phyloP scores from a whole-genome alignment of 371 early-diverging fungal species.

The Paramicrosporidium saccamoebae region DNA sequence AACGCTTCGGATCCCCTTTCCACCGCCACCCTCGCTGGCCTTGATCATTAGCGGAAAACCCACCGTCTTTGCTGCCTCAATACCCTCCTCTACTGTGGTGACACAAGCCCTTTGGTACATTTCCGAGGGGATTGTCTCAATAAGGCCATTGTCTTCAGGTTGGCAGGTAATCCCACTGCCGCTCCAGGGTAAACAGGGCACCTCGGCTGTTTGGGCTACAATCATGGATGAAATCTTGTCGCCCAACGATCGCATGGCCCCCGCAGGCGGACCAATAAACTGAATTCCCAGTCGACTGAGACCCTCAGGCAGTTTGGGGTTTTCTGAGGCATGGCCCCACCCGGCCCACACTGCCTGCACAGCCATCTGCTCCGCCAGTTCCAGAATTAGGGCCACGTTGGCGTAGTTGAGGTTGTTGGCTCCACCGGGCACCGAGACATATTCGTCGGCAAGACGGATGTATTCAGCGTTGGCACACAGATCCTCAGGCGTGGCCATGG shows the following conservation, averaged over 20 bases:
- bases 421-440: slow-evolving; percentile 84
- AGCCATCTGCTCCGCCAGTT: slow-evolving; percentile 74
- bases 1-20: slow-evolving; percentile 90
- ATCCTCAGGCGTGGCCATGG: slow-evolving; percentile 94
- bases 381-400: slow-evolving; percentile 85
- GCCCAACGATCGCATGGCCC: slow-evolving; percentile 89
- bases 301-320: slow-evolving; percentile 72
- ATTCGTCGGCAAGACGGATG: slow-evolving; percentile 92
- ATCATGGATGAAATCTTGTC: slow-evolving; percentile 95
- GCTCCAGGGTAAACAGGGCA: slow-evolving; percentile 84
- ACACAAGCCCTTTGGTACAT: slow-evolving; percentile 46
- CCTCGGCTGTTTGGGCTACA: slow-evolving; percentile 79
- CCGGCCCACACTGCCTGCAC: slow-evolving; percentile 37
- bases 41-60: slow-evolving; percentile 96
- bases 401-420: slow-evolving; percentile 89
- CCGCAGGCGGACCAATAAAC: slow-evolving; percentile 92
- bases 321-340: slow-evolving; percentile 98
- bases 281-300: slow-evolving; percentile 43
- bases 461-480: slow-evolving; percentile 83
- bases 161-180: slow-evolving; percentile 56
- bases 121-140: slow-evolving; percentile 25
- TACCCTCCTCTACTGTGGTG: slow-evolving; percentile 28
- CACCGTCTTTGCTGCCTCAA: slow-evolving; percentile 42
- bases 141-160: slow-evolving; percentile 3
- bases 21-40: slow-evolving; percentile 96